Percentiles rank a stretch among this genome's conserved stretches.
phyloP scores from a whole-genome alignment of 2,329 filamentous ascomycete species.

The Emmonsia crescens region DNA sequence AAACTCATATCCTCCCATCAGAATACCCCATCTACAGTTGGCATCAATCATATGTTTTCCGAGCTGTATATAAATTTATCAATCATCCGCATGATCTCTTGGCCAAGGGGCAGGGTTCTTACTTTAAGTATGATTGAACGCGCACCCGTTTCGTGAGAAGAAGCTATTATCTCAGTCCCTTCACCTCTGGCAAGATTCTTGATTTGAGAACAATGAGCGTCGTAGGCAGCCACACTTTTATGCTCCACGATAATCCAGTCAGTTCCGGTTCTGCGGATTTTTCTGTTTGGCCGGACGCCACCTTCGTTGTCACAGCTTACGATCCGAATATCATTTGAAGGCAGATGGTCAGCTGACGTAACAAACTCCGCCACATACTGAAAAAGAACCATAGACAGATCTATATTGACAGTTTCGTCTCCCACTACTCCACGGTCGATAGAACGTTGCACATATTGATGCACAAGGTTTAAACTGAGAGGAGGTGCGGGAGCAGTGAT shows the following conservation, averaged over 20 bases:
- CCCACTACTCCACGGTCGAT: neutral
- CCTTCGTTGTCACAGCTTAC: neutral
- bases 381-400: neutral
- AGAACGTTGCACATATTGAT: neutral
- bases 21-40: neutral
- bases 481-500: neutral
- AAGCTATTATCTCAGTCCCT: conserved; percentile 1
- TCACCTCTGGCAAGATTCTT: neutral
- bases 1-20: neutral
- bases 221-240: neutral
- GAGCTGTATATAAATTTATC: neutral
- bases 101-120: too few relatives aligned
- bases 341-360: neutral
- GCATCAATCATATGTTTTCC: neutral
- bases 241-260: neutral
- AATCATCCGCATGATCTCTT: neutral
- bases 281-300: neutral
- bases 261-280: neutral
- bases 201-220: neutral
- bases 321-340: neutral
- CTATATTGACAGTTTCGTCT: neutral
- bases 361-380: neutral
- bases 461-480: neutral
- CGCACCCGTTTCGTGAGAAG: neutral
- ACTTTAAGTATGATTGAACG: neutral